phyloP scores from a whole-genome alignment of 306 rosid genomes.

The Ormosia semicastrata region DNA sequence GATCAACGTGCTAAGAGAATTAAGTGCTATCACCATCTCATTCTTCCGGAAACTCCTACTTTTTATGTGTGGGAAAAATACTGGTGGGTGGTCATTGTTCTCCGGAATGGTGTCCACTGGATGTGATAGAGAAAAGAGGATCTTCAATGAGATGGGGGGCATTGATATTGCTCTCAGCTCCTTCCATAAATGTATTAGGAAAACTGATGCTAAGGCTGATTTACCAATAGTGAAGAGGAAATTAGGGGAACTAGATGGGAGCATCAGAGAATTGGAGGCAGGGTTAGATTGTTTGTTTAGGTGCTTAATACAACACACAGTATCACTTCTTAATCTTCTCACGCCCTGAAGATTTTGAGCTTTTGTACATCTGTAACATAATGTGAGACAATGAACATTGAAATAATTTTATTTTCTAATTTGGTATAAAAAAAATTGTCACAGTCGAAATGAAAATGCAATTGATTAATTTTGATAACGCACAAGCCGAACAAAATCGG shows the following conservation, averaged over 20 bases:
- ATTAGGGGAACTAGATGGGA: conserved; percentile 27
- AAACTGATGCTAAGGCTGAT: not conserved
- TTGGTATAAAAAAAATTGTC: not conserved
- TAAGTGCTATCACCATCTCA: conserved; percentile 29
- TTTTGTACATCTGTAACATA: not conserved
- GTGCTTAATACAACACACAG: conserved; percentile 44
- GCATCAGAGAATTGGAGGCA: conserved; percentile 23
- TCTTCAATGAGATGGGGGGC: conserved; percentile 14
- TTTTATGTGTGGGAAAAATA: conserved; percentile 27
- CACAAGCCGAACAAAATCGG: not conserved
- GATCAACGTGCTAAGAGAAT: conserved; percentile 32
- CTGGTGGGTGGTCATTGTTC: conserved; percentile 33
- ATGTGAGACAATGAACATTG: not conserved
- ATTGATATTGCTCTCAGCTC: conserved; percentile 29
- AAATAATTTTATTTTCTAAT: not conserved
- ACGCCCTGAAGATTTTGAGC: conserved; percentile 21
- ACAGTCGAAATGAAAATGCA: not conserved
- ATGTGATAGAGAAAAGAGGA: conserved; percentile 11
- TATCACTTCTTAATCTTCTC: conserved; percentile 41
- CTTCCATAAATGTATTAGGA: not conserved
- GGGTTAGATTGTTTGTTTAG: conserved; percentile 42
- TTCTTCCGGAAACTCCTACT: conserved; percentile 28
- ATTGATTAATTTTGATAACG: not conserved
- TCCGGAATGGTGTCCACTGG: conserved; percentile 18
- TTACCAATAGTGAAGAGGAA: conserved; percentile 18